Conservation (phyloP, 352 stramenopile genomes). For the Phytopythium chamaehyphon region DNA sequence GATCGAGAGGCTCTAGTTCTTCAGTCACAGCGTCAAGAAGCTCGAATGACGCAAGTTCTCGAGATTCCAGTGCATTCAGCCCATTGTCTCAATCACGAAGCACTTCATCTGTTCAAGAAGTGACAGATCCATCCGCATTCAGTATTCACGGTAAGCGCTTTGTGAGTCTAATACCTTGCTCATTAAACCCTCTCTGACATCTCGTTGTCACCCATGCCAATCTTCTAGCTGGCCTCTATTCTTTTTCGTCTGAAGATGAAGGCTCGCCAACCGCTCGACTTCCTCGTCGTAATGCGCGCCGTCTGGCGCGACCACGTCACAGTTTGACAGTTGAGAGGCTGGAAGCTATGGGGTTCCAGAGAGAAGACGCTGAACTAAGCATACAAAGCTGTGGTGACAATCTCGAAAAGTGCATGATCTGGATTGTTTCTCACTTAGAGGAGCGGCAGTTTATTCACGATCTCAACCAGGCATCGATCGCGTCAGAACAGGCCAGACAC, state of each 20-base stretch:
- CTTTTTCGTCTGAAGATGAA: conserved; percentile 17
- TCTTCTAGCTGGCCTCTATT: conserved; percentile 8
- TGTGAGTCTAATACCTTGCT: too few relatives aligned
- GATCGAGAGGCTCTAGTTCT: too few relatives aligned
- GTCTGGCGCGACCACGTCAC: conserved; percentile 25
- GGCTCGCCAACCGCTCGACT: conserved; percentile 7
- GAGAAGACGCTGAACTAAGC: conserved; percentile 61
- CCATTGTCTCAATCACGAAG: too few relatives aligned
- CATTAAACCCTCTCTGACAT: too few relatives aligned
- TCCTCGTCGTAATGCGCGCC: conserved; percentile 12
- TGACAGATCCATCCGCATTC: too few relatives aligned
- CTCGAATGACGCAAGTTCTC: too few relatives aligned
- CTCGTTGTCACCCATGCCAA: too few relatives aligned
- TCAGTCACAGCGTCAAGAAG: too few relatives aligned
- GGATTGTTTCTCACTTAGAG: conserved; percentile 72
- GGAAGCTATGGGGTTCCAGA: conserved; percentile 55
- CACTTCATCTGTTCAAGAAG: too few relatives aligned
- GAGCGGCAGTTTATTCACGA: conserved; percentile 67
- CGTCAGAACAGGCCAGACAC: conserved; percentile 67
- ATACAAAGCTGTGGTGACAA: conserved; percentile 51
- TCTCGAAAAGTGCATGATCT: conserved; percentile 73
- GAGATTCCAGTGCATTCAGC: too few relatives aligned
- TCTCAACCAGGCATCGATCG: conserved; percentile 69
- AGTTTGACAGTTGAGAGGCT: conserved; percentile 59
- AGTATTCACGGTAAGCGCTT: too few relatives aligned